A percentile compares a stretch with the other conserved stretches of the same genome.
These are phyloP conservation scores for Leccinum imitatum DNA, from an alignment of 768 basidiomycete species.

Conservation along the genomic window DNA sequence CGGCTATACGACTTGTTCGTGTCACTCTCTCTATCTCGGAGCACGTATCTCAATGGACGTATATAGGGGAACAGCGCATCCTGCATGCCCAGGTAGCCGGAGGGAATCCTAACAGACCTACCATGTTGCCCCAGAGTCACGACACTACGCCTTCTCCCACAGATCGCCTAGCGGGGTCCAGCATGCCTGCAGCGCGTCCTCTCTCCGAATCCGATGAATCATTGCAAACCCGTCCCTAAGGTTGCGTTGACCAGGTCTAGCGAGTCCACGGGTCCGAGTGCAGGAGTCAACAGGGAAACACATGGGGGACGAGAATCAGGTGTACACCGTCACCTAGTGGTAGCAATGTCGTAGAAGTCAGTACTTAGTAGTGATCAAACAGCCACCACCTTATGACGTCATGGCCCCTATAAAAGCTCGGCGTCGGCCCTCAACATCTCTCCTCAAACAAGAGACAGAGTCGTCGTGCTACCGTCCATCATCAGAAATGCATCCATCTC, in stretches of 20 bases:
- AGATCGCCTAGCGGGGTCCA: not conserved
- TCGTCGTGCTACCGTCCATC: not conserved
- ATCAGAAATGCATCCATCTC: constrained; percentile 26
- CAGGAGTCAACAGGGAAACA: not conserved
- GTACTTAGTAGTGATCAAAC: not conserved
- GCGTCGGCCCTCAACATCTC: constrained; percentile 18
- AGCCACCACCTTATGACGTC: constrained; percentile 25
- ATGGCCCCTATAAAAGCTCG: constrained; percentile 28
- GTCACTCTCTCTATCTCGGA: not conserved
- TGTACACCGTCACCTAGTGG: not conserved
- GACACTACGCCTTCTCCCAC: not conserved
- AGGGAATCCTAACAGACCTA: constrained; percentile 19
- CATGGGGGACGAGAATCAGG: not conserved
- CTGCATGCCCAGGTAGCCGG: constrained; percentile 19
- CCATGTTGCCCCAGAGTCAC: not conserved
- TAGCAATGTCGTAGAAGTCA: not conserved
- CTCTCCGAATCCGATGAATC: not conserved
- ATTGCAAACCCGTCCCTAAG: not conserved
- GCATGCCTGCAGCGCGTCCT: not conserved
- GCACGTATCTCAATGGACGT: not conserved
- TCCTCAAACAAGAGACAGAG: constrained; percentile 1
- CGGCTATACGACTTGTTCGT: constrained; percentile 20
- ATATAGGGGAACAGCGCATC: constrained; percentile 30
- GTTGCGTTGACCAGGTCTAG: not conserved
- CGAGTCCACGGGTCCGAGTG: not conserved